Evolutionary conservation across 2,329 filamentous ascomycete genomes (phyloP).

Genomic region (Xylaria sp.): DNA sequence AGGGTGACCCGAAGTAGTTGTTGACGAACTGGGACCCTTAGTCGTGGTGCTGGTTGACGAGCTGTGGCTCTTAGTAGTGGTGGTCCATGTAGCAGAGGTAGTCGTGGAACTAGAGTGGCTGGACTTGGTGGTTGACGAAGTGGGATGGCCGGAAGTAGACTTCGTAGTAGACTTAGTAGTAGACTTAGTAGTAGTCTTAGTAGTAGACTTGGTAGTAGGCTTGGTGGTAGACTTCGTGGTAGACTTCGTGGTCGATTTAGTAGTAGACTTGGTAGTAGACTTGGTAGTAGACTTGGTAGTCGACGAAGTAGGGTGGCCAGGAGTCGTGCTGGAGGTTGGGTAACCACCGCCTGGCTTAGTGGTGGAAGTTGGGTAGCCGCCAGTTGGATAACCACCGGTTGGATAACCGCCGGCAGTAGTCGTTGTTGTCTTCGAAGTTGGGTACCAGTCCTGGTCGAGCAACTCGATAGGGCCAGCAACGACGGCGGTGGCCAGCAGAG

Average conservation of each 20-base stretch:
- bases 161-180: neutral
- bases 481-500: slow-evolving; percentile 23
- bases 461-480: slow-evolving; percentile 18
- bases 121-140: neutral
- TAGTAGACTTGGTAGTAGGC: neutral
- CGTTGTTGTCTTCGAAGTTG: slow-evolving; percentile 2
- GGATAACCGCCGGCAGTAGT: slow-evolving; percentile 2
- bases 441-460: neutral
- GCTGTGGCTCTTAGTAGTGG: neutral
- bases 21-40: neutral
- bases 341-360: slow-evolving; percentile 1
- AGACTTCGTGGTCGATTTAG: neutral
- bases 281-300: neutral
- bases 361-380: slow-evolving; percentile 1
- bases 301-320: neutral
- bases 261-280: neutral
- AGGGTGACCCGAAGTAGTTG: neutral
- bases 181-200: neutral
- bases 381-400: slow-evolving; percentile 7
- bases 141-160: neutral
- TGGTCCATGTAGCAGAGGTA: neutral
- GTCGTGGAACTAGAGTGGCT: too few relatives aligned
- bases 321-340: neutral
- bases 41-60: neutral
- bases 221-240: neutral